phyloP scores from a whole-genome alignment of 768 basidiomycete species.

The Mrakia blollopis region DNA sequence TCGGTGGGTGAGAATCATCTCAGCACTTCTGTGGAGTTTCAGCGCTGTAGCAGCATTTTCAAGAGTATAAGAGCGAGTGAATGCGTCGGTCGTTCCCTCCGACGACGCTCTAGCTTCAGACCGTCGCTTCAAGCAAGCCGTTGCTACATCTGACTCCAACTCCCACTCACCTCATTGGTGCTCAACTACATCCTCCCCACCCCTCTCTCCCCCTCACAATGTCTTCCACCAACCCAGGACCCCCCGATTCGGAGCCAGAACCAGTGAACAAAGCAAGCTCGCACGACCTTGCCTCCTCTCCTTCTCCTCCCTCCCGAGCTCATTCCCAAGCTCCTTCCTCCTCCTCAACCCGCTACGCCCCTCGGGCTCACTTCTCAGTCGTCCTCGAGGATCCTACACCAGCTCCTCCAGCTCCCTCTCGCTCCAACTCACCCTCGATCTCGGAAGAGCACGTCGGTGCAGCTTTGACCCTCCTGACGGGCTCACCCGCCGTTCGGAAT shows the following conservation, averaged over 20 bases:
- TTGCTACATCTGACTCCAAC: background rate
- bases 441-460: background rate
- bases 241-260: background rate
- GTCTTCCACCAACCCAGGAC: background rate
- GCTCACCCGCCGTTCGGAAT: background rate
- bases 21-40: too few species aligned
- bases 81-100: too few species aligned
- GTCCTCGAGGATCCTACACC: background rate
- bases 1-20: too few species aligned
- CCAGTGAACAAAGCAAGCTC: background rate
- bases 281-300: background rate
- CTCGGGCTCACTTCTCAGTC: background rate
- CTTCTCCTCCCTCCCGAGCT: background rate
- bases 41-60: too few species aligned
- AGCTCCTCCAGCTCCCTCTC: background rate
- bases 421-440: background rate
- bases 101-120: too few species aligned
- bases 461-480: background rate
- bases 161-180: background rate
- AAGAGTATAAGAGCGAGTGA: too few species aligned
- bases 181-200: background rate
- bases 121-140: too few species aligned
- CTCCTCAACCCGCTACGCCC: background rate
- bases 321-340: background rate
- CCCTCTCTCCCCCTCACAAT: background rate